These are phyloP conservation scores for Euphorbia celastroides DNA, from an alignment of 441 rosid species.

Conservation along the genomic window DNA sequence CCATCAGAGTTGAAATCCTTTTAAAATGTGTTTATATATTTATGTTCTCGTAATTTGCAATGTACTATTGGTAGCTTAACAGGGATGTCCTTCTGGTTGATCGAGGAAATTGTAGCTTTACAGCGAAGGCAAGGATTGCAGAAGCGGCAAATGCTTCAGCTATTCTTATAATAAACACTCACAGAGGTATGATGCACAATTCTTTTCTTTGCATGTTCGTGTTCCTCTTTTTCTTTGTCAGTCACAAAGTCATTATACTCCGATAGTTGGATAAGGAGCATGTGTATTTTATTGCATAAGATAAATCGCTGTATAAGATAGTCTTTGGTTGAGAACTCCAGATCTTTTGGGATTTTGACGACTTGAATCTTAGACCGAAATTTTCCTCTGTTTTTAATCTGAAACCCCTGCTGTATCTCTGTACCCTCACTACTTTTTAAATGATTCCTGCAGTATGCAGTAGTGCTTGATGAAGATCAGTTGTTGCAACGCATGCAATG, in stretches of 20 bases:
- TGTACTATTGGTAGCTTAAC: constrained; percentile 50
- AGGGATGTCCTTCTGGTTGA: constrained; percentile 75
- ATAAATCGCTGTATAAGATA: too few relatives aligned
- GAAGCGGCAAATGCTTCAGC: constrained; percentile 91
- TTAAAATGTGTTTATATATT: not conserved
- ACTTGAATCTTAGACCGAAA: too few relatives aligned
- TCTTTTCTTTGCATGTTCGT: not conserved
- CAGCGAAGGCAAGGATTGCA: constrained; percentile 79
- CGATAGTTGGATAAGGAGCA: not conserved
- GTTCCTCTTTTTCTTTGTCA: not conserved
- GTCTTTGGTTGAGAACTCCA: too few relatives aligned
- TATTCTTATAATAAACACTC: constrained; percentile 73
- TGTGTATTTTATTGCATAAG: not conserved
- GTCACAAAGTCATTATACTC: not conserved
- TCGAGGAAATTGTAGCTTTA: constrained; percentile 88
- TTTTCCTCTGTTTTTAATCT: too few relatives aligned
- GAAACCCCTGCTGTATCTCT: too few relatives aligned
- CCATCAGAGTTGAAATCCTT: not conserved
- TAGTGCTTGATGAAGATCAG: not conserved
- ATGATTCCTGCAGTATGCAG: not conserved
- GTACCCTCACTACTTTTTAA: not conserved
- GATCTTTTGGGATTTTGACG: too few relatives aligned
- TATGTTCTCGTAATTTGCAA: constrained; percentile 12
- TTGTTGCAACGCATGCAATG: not conserved
- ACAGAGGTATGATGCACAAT: constrained; percentile 44